Percentiles rank a stretch among this genome's conserved stretches.
Evolutionary conservation across 805 yeast species (phyloP).

Genomic region (Schizosaccharomyces lindneri): DNA sequence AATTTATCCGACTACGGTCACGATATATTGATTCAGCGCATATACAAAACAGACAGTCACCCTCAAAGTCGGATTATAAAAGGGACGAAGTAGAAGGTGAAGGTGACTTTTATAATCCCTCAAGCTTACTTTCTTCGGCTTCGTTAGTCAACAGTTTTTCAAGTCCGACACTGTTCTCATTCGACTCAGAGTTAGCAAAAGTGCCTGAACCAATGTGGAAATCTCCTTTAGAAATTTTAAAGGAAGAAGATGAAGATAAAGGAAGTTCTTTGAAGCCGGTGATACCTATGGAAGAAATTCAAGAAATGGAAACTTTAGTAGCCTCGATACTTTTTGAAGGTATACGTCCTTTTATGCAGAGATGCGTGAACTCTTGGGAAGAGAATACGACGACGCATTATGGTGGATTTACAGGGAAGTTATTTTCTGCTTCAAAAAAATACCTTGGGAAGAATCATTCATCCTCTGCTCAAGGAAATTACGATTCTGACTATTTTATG

Average conservation of each 20-base stretch:
- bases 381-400: conserved; percentile 59
- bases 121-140: too few species aligned
- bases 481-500: conserved; percentile 27
- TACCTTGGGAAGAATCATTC: conserved; percentile 23
- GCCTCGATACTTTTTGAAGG: conserved; percentile 25
- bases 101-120: too few species aligned
- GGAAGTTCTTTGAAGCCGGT: background rate
- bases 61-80: too few species aligned
- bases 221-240: conserved; percentile 25
- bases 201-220: conserved; percentile 14
- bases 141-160: too few species aligned
- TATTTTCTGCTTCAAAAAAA: conserved; percentile 40
- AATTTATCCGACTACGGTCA: conserved; percentile 7
- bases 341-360: conserved; percentile 65
- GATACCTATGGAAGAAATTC: background rate
- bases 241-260: conserved; percentile 3
- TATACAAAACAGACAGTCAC: background rate
- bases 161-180: too few species aligned
- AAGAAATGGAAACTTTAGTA: background rate
- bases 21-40: background rate
- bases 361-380: conserved; percentile 59
- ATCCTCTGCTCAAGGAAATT: conserved; percentile 15
- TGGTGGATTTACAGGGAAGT: conserved; percentile 47
- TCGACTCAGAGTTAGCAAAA: background rate
- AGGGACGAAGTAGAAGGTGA: too few species aligned